These are phyloP conservation scores for Ephemerocybe angulata DNA, from an alignment of 768 basidiomycete genomes.

Conservation along the genomic window DNA sequence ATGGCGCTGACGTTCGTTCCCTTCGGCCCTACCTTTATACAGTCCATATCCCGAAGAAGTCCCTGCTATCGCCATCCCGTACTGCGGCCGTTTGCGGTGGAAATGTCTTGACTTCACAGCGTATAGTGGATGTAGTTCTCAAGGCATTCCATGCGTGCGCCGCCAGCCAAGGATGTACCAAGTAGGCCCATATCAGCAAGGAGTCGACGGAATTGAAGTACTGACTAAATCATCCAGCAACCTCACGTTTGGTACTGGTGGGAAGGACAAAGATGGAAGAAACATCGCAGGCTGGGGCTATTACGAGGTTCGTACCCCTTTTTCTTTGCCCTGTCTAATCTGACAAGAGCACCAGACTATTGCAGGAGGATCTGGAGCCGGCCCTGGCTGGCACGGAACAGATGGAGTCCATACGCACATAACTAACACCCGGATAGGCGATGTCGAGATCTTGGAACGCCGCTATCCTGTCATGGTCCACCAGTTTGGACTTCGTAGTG, in stretches of 20 bases:
- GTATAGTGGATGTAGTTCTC: constrained; percentile 92
- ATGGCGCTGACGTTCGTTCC: background rate
- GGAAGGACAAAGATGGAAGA: constrained; percentile 78
- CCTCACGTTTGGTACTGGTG: constrained; percentile 84
- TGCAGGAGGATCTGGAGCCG: constrained; percentile 90
- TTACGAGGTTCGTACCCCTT: constrained; percentile 56
- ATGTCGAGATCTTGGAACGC: constrained; percentile 90
- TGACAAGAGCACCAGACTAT: constrained; percentile 49
- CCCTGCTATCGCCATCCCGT: constrained; percentile 73
- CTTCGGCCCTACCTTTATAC: constrained; percentile 5
- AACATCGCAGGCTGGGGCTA: constrained; percentile 85
- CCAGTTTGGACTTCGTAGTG: constrained; percentile 71
- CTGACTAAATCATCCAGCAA: constrained; percentile 53
- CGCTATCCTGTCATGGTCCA: constrained; percentile 90
- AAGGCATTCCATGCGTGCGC: constrained; percentile 90
- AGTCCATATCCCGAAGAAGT: constrained; percentile 81
- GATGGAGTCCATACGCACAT: constrained; percentile 93
- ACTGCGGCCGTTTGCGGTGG: constrained; percentile 92
- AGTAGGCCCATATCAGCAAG: constrained; percentile 49
- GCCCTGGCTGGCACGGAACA: constrained; percentile 85
- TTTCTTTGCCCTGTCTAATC: constrained; percentile 32
- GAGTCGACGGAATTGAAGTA: too few relatives aligned
- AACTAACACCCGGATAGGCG: constrained; percentile 89
- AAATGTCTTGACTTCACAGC: constrained; percentile 86
- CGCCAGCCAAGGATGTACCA: constrained; percentile 91